Conservation (phyloP, 768 basidiomycete genomes). For the Gloeopeniophorella convolvens region DNA sequence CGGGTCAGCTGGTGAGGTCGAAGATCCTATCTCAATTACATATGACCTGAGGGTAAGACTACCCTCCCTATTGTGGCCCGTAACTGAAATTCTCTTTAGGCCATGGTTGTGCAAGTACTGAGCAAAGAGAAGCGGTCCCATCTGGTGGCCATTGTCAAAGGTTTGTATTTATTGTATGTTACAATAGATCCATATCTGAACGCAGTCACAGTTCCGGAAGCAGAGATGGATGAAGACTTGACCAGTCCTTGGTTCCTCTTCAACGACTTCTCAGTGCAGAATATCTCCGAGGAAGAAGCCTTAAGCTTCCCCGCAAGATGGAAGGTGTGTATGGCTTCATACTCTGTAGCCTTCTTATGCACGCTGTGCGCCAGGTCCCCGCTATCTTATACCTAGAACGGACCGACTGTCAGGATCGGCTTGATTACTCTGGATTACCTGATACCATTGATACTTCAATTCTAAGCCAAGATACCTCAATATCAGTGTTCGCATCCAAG, state of each 20-base stretch:
- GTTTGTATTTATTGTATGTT: conserved; percentile 34
- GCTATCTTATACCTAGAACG: conserved; percentile 89
- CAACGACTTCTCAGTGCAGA: conserved; percentile 91
- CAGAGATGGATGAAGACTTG: conserved; percentile 32
- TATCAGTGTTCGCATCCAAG: conserved; percentile 56
- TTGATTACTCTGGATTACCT: conserved; percentile 64
- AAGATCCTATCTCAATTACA: conserved; percentile 46
- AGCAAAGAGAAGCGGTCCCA: conserved; percentile 70
- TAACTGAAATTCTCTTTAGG: conserved; percentile 35
- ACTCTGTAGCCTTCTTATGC: background rate
- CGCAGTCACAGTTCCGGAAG: conserved; percentile 55
- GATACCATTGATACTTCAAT: conserved; percentile 66
- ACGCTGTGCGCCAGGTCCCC: conserved; percentile 49
- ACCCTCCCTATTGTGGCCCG: background rate
- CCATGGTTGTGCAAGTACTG: conserved; percentile 74
- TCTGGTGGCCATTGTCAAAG: conserved; percentile 82
- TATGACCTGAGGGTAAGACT: conserved; percentile 70
- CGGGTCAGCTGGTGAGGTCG: conserved; percentile 53
- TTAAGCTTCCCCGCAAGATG: conserved; percentile 82
- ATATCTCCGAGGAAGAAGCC: conserved; percentile 81
- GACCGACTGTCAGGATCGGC: conserved; percentile 44
- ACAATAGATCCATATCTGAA: background rate
- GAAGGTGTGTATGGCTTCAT: conserved; percentile 56
- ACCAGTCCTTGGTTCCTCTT: conserved; percentile 84
- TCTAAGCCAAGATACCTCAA: conserved; percentile 79